Evolutionary conservation across 805 yeast genomes (phyloP), one percentile per base, ranked within the genome.

Genomic region (Dipodascus albidus): DNA sequence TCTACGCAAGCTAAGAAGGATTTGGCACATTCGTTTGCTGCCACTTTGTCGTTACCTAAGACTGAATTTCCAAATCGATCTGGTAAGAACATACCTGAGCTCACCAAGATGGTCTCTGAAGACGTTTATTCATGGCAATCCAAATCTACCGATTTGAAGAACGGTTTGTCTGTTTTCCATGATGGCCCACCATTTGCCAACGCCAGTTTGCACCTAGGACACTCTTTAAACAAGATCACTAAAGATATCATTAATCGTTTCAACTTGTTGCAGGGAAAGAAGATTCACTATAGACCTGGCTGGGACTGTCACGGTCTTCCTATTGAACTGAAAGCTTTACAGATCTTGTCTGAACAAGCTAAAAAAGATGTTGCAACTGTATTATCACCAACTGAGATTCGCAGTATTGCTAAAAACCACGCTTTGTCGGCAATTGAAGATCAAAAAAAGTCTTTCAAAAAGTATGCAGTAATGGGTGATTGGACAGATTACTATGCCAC

Each of bases 231-330:
- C 70, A 91, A 93, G 64, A 78, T 89, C 20, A 67, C 88, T 53
- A 93, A 93, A 66, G 99, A 93, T 67, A 81, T 93, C 49, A 79
- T 91, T 48, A 79, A 80, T 57, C 73, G 99, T 51, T 83, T 72
- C 59, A 81, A 87, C 62, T 70, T 90, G 23, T 65, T 82, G 20
- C 67, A 73, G 41, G 86, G 88, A 15, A 75, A 80, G 55, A 74
- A 75, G 50, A 80, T 93, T 2, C 74, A 76, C 52, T 93, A 87
- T 62, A 75, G 76, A 47, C 96, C 98, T 0, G 99, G 99, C 0
- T 93, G 99, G 98, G 99, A 93, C 66, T 93, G 99, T 64, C 99
- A 93, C 70, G 99, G 99, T 0, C 72, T 93, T 41, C 99, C 99
- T 1, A 93, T 93, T 57, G 99, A 93, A 67, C 73, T 87, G 64